phyloP scores from a whole-genome alignment of 1,284 basidiomycete species.

The Cutaneotrichosporon spelunceum region DNA sequence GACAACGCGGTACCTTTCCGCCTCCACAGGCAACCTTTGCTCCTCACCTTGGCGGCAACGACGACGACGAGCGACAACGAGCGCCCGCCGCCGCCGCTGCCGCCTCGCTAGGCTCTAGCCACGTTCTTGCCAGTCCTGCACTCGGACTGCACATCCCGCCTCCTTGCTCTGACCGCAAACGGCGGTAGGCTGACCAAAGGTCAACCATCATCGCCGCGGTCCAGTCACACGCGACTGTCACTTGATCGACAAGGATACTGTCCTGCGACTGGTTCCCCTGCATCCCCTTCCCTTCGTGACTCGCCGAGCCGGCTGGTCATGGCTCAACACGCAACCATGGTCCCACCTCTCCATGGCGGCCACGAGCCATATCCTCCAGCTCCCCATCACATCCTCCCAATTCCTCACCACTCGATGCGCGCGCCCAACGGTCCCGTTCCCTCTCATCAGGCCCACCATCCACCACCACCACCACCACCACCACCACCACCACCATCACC shows the following conservation, averaged over 20 bases:
- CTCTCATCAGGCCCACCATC: neutral
- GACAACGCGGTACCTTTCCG: neutral
- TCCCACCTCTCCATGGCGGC: neutral
- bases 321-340: neutral
- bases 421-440: neutral
- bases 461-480: neutral
- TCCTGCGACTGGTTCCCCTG: neutral
- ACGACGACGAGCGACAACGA: constrained; percentile 7
- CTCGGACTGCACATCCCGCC: neutral
- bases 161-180: neutral
- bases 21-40: neutral
- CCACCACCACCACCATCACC: neutral
- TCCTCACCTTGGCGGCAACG: constrained; percentile 1
- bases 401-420: neutral
- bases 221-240: neutral
- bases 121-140: neutral
- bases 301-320: neutral
- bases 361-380: constrained; percentile 6
- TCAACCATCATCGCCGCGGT: neutral
- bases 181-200: neutral
- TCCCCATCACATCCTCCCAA: neutral
- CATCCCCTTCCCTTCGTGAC: neutral
- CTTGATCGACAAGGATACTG: neutral
- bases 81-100: constrained; percentile 2
- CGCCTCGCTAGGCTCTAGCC: neutral